These are phyloP conservation scores for Tolypocladium album DNA, from an alignment of 2,329 filamentous ascomycete species.

Conservation along the genomic window DNA sequence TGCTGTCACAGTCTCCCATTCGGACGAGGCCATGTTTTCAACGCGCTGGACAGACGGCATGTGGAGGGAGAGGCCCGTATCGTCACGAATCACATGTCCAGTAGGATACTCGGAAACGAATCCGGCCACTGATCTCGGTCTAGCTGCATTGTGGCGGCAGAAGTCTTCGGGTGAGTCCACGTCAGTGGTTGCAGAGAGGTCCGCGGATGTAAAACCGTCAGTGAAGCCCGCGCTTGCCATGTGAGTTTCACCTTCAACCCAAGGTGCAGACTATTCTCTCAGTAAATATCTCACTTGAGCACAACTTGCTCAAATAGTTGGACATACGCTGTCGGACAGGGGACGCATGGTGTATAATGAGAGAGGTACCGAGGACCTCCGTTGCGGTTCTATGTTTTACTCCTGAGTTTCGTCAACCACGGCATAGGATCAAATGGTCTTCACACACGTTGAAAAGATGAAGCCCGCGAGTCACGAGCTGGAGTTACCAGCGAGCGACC, in stretches of 20 bases:
- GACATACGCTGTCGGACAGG: background rate
- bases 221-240: background rate
- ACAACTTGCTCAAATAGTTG: background rate
- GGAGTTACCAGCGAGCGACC: background rate
- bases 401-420: background rate
- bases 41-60: background rate
- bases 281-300: background rate
- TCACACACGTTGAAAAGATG: background rate
- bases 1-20: slow-evolving; percentile 18
- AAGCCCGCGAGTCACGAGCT: background rate
- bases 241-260: background rate
- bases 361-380: background rate
- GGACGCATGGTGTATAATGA: background rate
- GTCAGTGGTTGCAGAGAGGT: background rate
- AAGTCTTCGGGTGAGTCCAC: background rate
- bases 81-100: background rate
- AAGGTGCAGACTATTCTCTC: background rate
- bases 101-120: background rate
- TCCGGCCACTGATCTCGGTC: background rate
- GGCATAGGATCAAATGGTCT: too few species aligned
- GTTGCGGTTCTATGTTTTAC: background rate
- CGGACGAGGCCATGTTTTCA: slow-evolving; percentile 13
- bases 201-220: background rate
- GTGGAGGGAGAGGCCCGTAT: background rate
- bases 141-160: background rate